Evolutionary conservation across 805 yeast genomes (phyloP), one percentile per base, ranked within the genome.

Genomic region (Deakozyma indianensis): DNA sequence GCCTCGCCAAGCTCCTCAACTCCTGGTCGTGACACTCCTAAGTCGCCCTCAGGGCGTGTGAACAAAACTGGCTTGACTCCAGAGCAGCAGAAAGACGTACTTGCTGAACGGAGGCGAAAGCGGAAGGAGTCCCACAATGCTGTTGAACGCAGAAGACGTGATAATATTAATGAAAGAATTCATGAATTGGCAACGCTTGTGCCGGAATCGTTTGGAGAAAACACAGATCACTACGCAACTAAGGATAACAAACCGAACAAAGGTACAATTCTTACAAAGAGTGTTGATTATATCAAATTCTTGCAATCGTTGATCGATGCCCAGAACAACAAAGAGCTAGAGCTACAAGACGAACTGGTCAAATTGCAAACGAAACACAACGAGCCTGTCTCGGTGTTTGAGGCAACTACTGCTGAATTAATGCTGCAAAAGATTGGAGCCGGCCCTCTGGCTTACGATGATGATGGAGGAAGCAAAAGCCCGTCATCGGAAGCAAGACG

Each of bases 91-190:
- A 32, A 32, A n/a, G 40, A 72, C 32, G 61, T 73, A 3, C 77
- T 76, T 55, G 94, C 82, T 45, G 86, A 81, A 48, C 83, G 82
- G 56, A 60, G 83, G 45, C 74, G 77, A 49, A 71, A 95, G 50
- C 72, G 95, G 50, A 67, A 95, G 48, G 95, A 87, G 58, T 80
- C 86, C 50, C 97, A 88, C 61, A 88, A 88, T 58, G 95, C 95
- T 1, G 96, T 88, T 3, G 97, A 88, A 62, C 73, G 96, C 55
- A 71, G 95, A 53, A 73, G 97, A 57, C 71, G 97, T 50, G 97
- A 90, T 60, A 69, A 85, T 53, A 88, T 88, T 56, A 87, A 88
- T 59, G 94, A 83, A 56, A 78, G 84, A 55, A 87, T 88, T 50
- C 81, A 82, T 58, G 95, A 85, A 54, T 67, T 88, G 55, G 90